Evolutionary conservation across 2,329 filamentous ascomycete species (phyloP).

Genomic region (Alternaria consortialis): DNA sequence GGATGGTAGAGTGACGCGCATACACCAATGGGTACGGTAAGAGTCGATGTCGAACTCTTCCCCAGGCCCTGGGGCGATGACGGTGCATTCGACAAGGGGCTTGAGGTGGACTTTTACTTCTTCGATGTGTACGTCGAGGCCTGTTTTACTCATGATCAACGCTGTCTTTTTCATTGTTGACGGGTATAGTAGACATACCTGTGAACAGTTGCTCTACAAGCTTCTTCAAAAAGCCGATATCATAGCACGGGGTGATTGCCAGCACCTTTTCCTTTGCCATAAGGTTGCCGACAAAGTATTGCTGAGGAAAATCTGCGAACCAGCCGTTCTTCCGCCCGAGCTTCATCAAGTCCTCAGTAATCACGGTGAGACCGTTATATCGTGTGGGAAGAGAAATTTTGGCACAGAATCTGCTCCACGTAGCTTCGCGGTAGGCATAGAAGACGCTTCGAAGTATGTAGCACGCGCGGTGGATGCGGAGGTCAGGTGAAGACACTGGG

Average conservation of each 20-base stretch:
- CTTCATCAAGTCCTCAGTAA: constrained; percentile 2
- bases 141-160: neutral
- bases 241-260: constrained; percentile 4
- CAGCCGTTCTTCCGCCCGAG: constrained; percentile 3
- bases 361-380: neutral
- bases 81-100: neutral
- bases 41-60: neutral
- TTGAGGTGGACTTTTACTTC: constrained; percentile 10
- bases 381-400: neutral
- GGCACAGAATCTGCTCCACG: neutral
- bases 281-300: neutral
- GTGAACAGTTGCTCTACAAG: constrained; percentile 10
- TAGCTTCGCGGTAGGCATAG: constrained; percentile 3
- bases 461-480: neutral
- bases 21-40: constrained; percentile 7
- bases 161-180: neutral
- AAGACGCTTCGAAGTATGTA: neutral
- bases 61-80: neutral
- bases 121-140: constrained; percentile 11
- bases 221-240: constrained; percentile 7
- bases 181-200: neutral
- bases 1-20: constrained; percentile 6
- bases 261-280: constrained; percentile 2
- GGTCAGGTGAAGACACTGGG: neutral
- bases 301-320: constrained; percentile 6